Evolutionary conservation across 441 rosid genomes (phyloP).

Genomic region (Euphorbia celastroides): DNA sequence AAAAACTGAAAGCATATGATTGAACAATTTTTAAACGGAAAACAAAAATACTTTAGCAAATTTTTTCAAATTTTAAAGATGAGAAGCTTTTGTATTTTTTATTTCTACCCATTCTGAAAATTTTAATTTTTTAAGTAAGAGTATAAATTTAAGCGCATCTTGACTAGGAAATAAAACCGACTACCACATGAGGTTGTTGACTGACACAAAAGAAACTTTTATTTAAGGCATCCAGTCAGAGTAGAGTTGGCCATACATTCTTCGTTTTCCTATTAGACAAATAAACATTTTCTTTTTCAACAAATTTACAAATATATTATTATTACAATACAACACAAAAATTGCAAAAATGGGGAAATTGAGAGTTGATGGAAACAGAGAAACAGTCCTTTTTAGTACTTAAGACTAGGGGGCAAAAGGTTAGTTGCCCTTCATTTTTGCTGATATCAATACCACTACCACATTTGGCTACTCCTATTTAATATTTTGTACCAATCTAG

Average conservation of each 20-base stretch:
- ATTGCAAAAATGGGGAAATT: not conserved
- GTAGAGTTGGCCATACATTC: constrained; percentile 8
- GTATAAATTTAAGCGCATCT: not conserved
- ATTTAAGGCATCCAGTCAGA: constrained; percentile 13
- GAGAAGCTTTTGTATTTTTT: not conserved
- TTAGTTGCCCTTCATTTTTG: not conserved
- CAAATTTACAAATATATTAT: not conserved
- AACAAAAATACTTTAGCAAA: not conserved
- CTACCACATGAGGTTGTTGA: constrained; percentile 19
- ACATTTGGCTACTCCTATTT: not conserved
- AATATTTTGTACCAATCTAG: not conserved
- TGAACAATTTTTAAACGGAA: not conserved
- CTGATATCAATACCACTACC: not conserved
- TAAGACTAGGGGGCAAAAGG: not conserved
- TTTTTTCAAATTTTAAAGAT: not conserved
- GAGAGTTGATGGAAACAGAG: not conserved
- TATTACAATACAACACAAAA: not conserved
- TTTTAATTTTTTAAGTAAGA: not conserved
- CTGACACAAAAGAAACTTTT: constrained; percentile 10
- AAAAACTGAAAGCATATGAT: not conserved
- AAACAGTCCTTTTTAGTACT: not conserved
- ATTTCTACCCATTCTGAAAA: not conserved
- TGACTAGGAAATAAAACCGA: not conserved
- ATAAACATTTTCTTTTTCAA: not conserved
- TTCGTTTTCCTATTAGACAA: not conserved